Evolutionary conservation across 2,329 filamentous ascomycete species (phyloP).

Genomic region (Trichoderma asperellum): DNA sequence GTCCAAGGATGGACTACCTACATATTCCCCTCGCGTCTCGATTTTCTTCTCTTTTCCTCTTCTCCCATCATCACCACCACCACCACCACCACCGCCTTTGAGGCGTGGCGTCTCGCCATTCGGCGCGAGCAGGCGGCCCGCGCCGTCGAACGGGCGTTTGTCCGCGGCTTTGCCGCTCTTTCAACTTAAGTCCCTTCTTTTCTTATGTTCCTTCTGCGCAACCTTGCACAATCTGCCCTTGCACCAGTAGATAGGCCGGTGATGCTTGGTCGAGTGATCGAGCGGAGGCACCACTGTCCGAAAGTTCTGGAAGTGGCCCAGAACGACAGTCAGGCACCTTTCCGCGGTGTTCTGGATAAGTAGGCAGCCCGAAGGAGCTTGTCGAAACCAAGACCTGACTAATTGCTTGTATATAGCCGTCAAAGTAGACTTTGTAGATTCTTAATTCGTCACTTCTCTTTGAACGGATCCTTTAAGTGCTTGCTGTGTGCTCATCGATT

Average conservation of each 20-base stretch:
- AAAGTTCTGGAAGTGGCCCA: not conserved
- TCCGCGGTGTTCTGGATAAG: not conserved
- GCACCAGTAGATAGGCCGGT: not conserved
- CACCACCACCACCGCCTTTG: too few species aligned
- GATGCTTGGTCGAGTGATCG: not conserved
- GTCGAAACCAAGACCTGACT: slow-evolving; percentile 10
- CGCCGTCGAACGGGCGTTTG: too few species aligned
- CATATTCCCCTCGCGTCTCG: too few species aligned
- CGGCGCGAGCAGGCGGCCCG: too few species aligned
- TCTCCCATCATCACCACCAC: too few species aligned
- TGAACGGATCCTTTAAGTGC: not conserved
- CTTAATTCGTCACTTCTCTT: slow-evolving; percentile 1
- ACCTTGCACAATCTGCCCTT: slow-evolving; percentile 2
- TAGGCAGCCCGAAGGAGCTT: slow-evolving; percentile 1
- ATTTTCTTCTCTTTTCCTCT: too few species aligned
- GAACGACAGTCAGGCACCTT: not conserved
- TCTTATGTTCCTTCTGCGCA: not conserved
- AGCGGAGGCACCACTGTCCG: not conserved
- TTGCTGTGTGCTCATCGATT: not conserved
- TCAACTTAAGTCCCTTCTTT: not conserved
- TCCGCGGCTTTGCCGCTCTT: too few species aligned
- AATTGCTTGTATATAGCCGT: slow-evolving; percentile 9
- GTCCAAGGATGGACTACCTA: too few species aligned
- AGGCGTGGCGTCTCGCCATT: too few species aligned
- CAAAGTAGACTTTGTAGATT: not conserved